Conservation (phyloP, 305 asterid species). For the Plantago lanceolata region DNA sequence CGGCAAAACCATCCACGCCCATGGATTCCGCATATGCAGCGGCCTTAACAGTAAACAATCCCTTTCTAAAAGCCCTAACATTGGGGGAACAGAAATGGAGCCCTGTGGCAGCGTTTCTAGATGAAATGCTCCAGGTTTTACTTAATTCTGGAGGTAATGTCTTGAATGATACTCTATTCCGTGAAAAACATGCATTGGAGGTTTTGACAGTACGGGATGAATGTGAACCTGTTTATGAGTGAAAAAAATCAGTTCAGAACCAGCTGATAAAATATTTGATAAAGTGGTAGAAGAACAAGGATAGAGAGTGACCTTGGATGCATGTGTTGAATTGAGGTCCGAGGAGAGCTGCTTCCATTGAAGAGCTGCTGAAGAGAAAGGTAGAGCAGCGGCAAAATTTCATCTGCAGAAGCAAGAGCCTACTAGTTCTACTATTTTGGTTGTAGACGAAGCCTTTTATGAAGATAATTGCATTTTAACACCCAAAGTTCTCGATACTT, state of each 20-base stretch:
- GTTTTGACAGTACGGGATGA: slow-evolving; percentile 24
- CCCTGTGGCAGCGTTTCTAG: neutral
- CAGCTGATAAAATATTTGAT: neutral
- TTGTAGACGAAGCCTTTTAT: too few species aligned
- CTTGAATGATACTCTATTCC: slow-evolving; percentile 27
- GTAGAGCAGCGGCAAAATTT: slow-evolving; percentile 15
- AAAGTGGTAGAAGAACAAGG: neutral
- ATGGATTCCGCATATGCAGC: slow-evolving; percentile 52
- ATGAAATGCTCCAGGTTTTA: neutral
- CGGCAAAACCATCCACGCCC: too few species aligned
- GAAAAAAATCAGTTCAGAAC: neutral
- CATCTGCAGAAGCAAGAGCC: slow-evolving; percentile 13
- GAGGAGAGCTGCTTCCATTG: slow-evolving; percentile 61
- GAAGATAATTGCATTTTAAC: too few species aligned
- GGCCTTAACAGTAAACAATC: slow-evolving; percentile 33
- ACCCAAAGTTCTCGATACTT: too few species aligned
- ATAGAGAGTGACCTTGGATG: slow-evolving; percentile 22
- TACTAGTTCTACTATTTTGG: neutral
- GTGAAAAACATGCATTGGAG: slow-evolving; percentile 24
- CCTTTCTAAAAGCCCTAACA: slow-evolving; percentile 13
- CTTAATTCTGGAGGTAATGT: slow-evolving; percentile 27
- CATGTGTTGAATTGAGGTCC: slow-evolving; percentile 36
- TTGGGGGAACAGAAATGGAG: neutral
- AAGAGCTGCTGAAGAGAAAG: slow-evolving; percentile 5
- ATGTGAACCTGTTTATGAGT: neutral